Evolutionary conservation across 148 eudicot genomes (phyloP).

Genomic region (Vaccinium vitisidaea): DNA sequence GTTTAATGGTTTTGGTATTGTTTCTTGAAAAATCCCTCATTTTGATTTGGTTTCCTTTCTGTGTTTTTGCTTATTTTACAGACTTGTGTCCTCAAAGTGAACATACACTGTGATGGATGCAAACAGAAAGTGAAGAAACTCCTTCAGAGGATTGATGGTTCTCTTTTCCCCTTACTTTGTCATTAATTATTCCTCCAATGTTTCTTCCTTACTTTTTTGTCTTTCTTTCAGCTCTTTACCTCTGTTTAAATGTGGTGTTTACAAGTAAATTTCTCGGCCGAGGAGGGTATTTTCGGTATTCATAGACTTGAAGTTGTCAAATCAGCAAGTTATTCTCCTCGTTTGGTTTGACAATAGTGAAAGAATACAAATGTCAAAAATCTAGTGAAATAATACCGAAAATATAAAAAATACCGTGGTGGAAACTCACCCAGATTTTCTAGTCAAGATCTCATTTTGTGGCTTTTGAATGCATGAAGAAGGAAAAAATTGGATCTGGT

Average conservation of each 20-base stretch:
- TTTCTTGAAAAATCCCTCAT: not conserved
- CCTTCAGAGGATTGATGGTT: conserved; percentile 80
- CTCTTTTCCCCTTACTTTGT: not conserved
- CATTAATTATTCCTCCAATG: too few relatives aligned
- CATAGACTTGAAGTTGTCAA: too few relatives aligned
- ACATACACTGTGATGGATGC: conserved; percentile 83
- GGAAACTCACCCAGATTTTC: too few relatives aligned
- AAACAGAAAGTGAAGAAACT: conserved; percentile 76
- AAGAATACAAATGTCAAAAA: too few relatives aligned
- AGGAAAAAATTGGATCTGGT: too few relatives aligned
- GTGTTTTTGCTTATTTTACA: conserved; percentile 15
- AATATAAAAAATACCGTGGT: too few relatives aligned
- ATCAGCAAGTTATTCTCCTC: too few relatives aligned
- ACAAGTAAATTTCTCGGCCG: not conserved
- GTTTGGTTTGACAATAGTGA: too few relatives aligned
- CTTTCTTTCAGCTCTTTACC: not conserved
- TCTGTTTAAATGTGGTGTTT: not conserved
- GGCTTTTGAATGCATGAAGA: too few relatives aligned
- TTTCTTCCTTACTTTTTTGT: not conserved
- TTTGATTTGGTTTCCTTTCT: not conserved
- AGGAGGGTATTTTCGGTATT: too few relatives aligned
- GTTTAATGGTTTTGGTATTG: conserved; percentile 7
- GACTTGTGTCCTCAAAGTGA: conserved; percentile 71
- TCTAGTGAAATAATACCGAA: too few relatives aligned
- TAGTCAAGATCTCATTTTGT: too few relatives aligned